A percentile compares a stretch with the other conserved stretches of the same genome.
Evolutionary conservation across 306 rosid genomes (phyloP).

Genomic region (Lathyrus aphaca): DNA sequence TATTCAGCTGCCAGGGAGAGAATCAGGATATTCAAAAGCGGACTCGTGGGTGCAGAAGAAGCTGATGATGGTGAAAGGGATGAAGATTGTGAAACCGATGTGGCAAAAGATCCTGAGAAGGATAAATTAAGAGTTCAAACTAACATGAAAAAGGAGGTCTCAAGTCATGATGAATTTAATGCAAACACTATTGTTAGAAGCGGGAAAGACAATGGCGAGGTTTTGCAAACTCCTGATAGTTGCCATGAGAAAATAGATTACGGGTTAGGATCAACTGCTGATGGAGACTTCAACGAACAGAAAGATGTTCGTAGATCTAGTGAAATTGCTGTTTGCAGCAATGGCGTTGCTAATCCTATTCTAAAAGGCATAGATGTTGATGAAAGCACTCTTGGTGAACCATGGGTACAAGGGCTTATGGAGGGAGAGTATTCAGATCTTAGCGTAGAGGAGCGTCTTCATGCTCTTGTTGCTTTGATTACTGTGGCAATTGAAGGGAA

Average conservation of each 20-base stretch:
- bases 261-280: slow-evolving; percentile 36
- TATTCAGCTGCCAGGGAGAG: slow-evolving; percentile 72
- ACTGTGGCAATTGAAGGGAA: slow-evolving; percentile 73
- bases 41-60: slow-evolving; percentile 55
- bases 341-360: slow-evolving; percentile 34
- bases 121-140: slow-evolving; percentile 60
- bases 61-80: slow-evolving; percentile 71
- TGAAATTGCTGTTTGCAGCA: slow-evolving; percentile 43
- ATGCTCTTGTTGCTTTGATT: slow-evolving; percentile 66
- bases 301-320: slow-evolving; percentile 40
- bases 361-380: slow-evolving; percentile 54
- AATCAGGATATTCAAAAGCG: slow-evolving; percentile 58
- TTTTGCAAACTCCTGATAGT: slow-evolving; percentile 42
- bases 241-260: slow-evolving; percentile 40
- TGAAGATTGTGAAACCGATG: slow-evolving; percentile 72
- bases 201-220: slow-evolving; percentile 37
- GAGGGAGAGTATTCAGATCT: slow-evolving; percentile 84
- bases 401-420: slow-evolving; percentile 76
- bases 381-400: slow-evolving; percentile 62
- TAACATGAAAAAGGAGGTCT: slow-evolving; percentile 39
- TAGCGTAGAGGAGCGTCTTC: slow-evolving; percentile 80
- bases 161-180: slow-evolving; percentile 39
- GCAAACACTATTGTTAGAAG: slow-evolving; percentile 35
- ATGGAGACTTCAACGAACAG: slow-evolving; percentile 35
- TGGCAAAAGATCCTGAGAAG: slow-evolving; percentile 61